Evolutionary conservation across 345 rosid species (phyloP).

Genomic region (Citrus maxima): DNA sequence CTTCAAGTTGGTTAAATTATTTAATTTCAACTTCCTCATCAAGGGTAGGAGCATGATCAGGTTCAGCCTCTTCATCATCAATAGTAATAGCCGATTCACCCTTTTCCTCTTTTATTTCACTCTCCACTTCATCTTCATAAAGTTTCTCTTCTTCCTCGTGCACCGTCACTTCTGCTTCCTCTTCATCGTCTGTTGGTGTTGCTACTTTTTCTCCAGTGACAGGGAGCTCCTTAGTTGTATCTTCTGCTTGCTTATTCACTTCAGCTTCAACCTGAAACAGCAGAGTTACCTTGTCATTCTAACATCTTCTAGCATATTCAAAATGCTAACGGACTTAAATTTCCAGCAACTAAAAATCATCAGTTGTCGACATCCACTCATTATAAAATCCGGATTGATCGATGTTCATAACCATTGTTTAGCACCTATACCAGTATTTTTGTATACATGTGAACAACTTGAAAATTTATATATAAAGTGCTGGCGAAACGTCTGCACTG

Average conservation of each 20-base stretch:
- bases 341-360: too few species aligned
- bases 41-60: not conserved
- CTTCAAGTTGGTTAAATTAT: not conserved
- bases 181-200: not conserved
- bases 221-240: not conserved
- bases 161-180: constrained; percentile 15
- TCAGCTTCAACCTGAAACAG: constrained; percentile 12
- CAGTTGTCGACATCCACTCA: too few species aligned
- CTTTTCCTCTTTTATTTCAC: not conserved
- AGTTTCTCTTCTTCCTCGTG: not conserved
- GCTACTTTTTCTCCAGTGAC: constrained; percentile 13
- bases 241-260: not conserved
- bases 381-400: too few species aligned
- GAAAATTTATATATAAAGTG: too few species aligned
- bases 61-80: not conserved
- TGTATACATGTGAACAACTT: too few species aligned
- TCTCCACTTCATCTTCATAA: constrained; percentile 8
- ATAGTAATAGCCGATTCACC: constrained; percentile 2
- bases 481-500: too few species aligned
- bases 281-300: too few species aligned
- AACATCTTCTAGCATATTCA: too few species aligned
- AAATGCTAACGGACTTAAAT: too few species aligned
- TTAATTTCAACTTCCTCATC: not conserved
- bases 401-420: too few species aligned
- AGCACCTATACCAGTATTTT: too few species aligned